Conservation (phyloP, 2,329 filamentous ascomycete genomes). For the Pestalotiopsis fici region DNA sequence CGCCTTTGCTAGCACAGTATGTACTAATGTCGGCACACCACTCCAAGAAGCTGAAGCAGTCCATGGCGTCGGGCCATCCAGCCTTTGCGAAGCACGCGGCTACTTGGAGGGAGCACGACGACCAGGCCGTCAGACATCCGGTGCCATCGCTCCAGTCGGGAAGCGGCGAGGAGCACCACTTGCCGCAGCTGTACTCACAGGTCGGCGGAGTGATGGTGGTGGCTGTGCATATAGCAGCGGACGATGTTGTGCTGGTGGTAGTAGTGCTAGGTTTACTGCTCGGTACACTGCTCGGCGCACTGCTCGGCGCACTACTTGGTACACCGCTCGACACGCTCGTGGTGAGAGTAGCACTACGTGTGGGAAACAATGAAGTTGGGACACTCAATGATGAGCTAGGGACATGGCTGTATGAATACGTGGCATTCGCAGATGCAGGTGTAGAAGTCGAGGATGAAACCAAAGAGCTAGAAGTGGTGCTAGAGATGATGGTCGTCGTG, state of each 20-base stretch:
- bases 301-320: not conserved
- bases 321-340: not conserved
- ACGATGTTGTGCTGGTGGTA: conserved; percentile 32
- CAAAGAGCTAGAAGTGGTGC: not conserved
- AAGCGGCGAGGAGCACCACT: conserved; percentile 43
- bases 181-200: conserved; percentile 57
- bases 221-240: conserved; percentile 46
- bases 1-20: conserved; percentile 45
- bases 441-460: not conserved
- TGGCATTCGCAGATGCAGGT: not conserved
- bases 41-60: conserved; percentile 50
- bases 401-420: not conserved
- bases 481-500: conserved; percentile 18
- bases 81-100: conserved; percentile 53
- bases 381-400: not conserved
- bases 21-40: conserved; percentile 49
- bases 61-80: conserved; percentile 47
- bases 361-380: not conserved
- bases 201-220: conserved; percentile 44
- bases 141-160: conserved; percentile 46
- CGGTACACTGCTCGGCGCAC: not conserved
- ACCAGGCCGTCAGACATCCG: conserved; percentile 42
- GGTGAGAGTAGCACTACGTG: not conserved
- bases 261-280: not conserved
- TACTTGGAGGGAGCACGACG: conserved; percentile 47